phyloP scores from a whole-genome alignment of 2,329 filamentous ascomycete genomes.

The Fonsecaea monophora region DNA sequence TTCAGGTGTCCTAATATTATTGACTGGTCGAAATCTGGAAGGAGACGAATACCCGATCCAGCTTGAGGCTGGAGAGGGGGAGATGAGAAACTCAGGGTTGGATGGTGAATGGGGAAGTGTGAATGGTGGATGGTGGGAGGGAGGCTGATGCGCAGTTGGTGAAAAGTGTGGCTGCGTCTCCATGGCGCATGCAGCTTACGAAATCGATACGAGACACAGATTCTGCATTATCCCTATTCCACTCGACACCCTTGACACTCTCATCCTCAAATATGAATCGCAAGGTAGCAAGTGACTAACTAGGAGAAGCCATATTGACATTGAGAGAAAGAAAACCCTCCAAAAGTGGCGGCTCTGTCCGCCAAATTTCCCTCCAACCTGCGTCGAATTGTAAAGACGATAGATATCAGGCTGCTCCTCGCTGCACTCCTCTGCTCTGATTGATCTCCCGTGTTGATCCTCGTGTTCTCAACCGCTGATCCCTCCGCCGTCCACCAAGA shows the following conservation, averaged over 20 bases:
- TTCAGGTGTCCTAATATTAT: neutral
- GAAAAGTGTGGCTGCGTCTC: neutral
- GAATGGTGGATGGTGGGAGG: neutral
- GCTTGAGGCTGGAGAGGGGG: neutral
- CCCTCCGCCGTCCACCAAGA: slow-evolving; percentile 11
- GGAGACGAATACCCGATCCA: neutral
- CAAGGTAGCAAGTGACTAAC: too few relatives aligned
- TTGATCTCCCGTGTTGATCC: neutral
- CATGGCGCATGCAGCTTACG: neutral
- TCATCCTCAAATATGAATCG: too few relatives aligned
- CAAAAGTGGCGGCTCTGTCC: too few relatives aligned
- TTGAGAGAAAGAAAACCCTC: too few relatives aligned
- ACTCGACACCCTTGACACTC: too few relatives aligned
- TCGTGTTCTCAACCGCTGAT: neutral
- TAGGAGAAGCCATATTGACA: too few relatives aligned
- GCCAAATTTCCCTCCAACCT: too few relatives aligned
- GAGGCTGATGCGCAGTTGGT: neutral
- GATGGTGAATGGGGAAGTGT: neutral
- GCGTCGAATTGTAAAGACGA: neutral
- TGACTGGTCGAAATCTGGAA: slow-evolving; percentile 2
- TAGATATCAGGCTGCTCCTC: neutral
- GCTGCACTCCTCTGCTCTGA: neutral
- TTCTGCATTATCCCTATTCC: too few relatives aligned
- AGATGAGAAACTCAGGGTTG: neutral
- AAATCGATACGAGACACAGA: neutral